Evolutionary conservation across 768 basidiomycete genomes (phyloP).

Genomic region (Lactarius pseudohatsudake): DNA sequence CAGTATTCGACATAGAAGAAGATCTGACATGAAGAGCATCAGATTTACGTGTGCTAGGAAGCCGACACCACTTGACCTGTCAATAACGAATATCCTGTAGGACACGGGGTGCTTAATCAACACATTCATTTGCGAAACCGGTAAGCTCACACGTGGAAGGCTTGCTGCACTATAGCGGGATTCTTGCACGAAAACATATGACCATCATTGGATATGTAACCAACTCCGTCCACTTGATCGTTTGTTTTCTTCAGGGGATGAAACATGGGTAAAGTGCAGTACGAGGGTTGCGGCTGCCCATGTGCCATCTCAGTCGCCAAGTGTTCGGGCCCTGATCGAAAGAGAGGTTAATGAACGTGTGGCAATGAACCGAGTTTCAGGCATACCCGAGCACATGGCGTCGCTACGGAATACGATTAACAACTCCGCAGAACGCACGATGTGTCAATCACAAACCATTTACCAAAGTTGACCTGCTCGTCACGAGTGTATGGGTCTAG

Average conservation of each 20-base stretch:
- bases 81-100: slow-evolving; percentile 50
- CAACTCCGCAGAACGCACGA: neutral
- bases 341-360: neutral
- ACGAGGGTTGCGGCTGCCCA: slow-evolving; percentile 52
- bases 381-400: slow-evolving; percentile 49
- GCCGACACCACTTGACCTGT: slow-evolving; percentile 42
- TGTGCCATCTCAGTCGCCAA: slow-evolving; percentile 30
- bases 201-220: slow-evolving; percentile 57
- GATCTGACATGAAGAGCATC: neutral
- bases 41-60: neutral
- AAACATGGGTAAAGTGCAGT: slow-evolving; percentile 54
- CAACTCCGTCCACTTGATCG: slow-evolving; percentile 35
- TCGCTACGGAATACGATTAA: slow-evolving; percentile 39
- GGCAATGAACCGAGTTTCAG: neutral
- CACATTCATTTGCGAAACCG: neutral
- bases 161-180: slow-evolving; percentile 51
- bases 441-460: slow-evolving; percentile 44
- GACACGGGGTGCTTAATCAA: neutral
- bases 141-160: slow-evolving; percentile 57
- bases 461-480: slow-evolving; percentile 51
- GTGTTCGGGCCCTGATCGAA: slow-evolving; percentile 50
- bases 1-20: slow-evolving; percentile 30
- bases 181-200: slow-evolving; percentile 56
- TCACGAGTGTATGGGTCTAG: slow-evolving; percentile 59
- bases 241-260: slow-evolving; percentile 41